These are phyloP conservation scores for Phialophora chinensis DNA, from an alignment of 2,329 filamentous ascomycete genomes.

Conservation along the genomic window DNA sequence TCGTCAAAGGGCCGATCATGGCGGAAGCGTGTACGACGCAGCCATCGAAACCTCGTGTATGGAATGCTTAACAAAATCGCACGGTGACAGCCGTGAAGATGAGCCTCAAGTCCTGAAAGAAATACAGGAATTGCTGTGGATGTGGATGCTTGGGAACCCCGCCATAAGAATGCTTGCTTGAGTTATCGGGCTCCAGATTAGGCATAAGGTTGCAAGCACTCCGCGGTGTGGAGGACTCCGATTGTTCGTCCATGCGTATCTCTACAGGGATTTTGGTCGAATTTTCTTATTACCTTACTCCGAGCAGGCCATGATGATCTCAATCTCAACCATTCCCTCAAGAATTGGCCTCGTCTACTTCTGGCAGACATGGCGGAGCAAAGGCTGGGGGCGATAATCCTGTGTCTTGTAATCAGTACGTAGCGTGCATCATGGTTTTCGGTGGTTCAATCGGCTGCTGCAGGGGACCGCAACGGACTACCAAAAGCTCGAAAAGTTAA, in stretches of 20 bases:
- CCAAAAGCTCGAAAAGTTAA: slow-evolving; percentile 12
- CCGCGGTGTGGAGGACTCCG: background rate
- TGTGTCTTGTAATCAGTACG: slow-evolving; percentile 1
- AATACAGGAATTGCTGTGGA: background rate
- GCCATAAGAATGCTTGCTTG: background rate
- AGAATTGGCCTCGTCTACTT: background rate
- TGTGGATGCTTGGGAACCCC: background rate
- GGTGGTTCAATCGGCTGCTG: slow-evolving; percentile 30
- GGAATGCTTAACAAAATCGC: background rate
- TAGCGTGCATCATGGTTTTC: background rate
- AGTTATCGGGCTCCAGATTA: background rate
- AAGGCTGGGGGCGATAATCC: background rate
- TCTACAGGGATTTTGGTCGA: background rate
- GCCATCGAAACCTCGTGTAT: background rate
- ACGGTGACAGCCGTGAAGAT: background rate
- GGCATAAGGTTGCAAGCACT: background rate
- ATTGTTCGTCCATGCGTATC: background rate
- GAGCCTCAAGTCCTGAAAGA: background rate
- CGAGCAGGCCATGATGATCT: background rate
- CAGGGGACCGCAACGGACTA: slow-evolving; percentile 24
- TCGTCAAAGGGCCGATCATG: background rate
- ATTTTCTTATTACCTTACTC: background rate
- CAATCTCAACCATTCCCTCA: background rate
- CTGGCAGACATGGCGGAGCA: background rate
- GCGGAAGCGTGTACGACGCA: background rate